Percentiles rank a stretch among this genome's conserved stretches.
These are phyloP conservation scores for Pelargonium nanum DNA, from an alignment of 345 rosid species.

Conservation along the genomic window DNA sequence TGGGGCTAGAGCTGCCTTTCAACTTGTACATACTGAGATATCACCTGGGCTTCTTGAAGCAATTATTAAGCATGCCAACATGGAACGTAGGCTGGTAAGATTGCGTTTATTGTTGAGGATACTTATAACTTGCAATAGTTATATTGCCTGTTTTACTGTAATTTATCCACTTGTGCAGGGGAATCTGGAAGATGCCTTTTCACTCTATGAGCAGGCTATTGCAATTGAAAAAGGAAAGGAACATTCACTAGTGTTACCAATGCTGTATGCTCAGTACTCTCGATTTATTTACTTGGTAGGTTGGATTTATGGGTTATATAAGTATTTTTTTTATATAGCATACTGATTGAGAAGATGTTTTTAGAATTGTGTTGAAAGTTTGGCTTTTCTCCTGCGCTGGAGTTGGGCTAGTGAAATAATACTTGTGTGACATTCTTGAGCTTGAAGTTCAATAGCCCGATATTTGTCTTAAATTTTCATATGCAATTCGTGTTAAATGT, in stretches of 20 bases:
- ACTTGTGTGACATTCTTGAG: background rate
- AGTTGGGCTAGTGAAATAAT: too few relatives aligned
- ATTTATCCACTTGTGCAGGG: constrained; percentile 42
- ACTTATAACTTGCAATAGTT: constrained; percentile 4
- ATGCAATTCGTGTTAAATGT: background rate
- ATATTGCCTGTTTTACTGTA: constrained; percentile 13
- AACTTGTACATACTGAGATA: constrained; percentile 71
- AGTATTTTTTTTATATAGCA: background rate
- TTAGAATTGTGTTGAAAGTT: background rate
- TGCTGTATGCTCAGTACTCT: constrained; percentile 79
- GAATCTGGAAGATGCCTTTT: constrained; percentile 62
- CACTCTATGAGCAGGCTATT: constrained; percentile 79
- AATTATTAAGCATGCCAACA: constrained; percentile 83
- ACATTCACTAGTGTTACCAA: constrained; percentile 60
- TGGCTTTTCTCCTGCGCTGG: background rate
- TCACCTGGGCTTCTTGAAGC: constrained; percentile 97
- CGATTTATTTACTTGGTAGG: constrained; percentile 72
- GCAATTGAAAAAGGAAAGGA: constrained; percentile 96
- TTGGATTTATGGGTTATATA: background rate
- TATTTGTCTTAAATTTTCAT: background rate
- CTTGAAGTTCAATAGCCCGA: background rate
- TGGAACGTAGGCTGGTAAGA: constrained; percentile 82
- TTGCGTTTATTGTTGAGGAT: constrained; percentile 9
- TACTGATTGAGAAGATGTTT: background rate
- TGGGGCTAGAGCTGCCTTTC: constrained; percentile 89